Evolutionary conservation across 257 asterid species (phyloP).

Genomic region (Solanum neorickii): DNA sequence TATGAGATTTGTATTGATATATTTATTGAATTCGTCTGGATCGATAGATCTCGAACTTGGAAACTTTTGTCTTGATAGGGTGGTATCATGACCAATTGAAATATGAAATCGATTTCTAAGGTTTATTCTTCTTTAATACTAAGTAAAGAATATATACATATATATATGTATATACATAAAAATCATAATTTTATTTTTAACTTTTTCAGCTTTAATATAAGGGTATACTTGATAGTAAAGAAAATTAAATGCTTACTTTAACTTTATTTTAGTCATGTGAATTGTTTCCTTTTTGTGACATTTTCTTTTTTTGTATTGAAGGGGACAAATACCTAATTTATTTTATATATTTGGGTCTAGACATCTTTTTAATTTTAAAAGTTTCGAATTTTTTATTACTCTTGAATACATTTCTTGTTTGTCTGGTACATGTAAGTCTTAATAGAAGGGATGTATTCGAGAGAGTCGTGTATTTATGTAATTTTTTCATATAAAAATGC

Average conservation of each 20-base stretch:
- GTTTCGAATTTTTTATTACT: too few species aligned
- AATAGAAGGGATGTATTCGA: too few species aligned
- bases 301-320: neutral
- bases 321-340: neutral
- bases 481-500: too few species aligned
- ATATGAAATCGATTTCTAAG: neutral
- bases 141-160: neutral
- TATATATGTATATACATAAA: neutral
- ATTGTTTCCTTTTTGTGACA: neutral
- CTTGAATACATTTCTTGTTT: fast-evolving
- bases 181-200: neutral
- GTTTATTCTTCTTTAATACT: neutral
- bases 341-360: too few species aligned
- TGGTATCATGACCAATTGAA: neutral
- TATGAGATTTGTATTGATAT: neutral
- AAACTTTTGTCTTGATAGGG: neutral
- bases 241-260: neutral
- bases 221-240: neutral
- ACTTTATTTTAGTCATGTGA: neutral
- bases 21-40: neutral
- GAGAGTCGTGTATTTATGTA: too few species aligned
- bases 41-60: neutral
- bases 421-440: too few species aligned
- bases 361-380: too few species aligned
- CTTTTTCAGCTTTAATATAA: neutral